Evolutionary conservation across 179 eudicot species (phyloP), one percentile per base, ranked within the genome.

Genomic region (Amaranthus tricolor): DNA sequence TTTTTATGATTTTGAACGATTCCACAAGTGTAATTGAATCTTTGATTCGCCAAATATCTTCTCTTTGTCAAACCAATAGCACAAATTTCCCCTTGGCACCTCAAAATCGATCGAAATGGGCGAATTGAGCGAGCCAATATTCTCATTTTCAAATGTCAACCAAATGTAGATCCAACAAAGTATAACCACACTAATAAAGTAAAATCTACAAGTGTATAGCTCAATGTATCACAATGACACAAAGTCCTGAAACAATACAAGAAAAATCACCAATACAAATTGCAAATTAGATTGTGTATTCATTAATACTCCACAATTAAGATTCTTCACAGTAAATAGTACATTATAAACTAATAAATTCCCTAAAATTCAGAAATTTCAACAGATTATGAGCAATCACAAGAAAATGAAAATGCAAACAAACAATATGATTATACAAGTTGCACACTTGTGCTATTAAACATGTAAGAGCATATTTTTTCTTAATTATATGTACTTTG

Each of bases 81-180:
- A 48, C 64, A 50, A 16, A 57, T 52, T 43, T 68, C 82, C 59
- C 78, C 83, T 72, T 47, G 72, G 77, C 58, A 80, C 78, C 80
- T 80, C 72, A 83, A 75, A 68, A 76, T 80, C 66, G 88, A 78
- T 77, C 59, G 79, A 76, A 80, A 74, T 62, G 69, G 86, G 71
- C 86, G 69, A 69, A 75, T 53, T 11, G 85, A 75, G 15, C 81
- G 88, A 68, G 84, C 71, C 71, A 87, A 53, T 20, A 67, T 62
- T 75, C 92, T 86, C 96, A 93, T 91, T 70, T 77, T 81, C 68
- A 66, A 68, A 56, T 53, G 72, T 68, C 71, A 65, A 40, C 44
- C 11, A 71, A 66, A 17, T 58, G 19, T 21, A 70, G 50, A 54
- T 31, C 44, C 24, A 75, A 72, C 56, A 74, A 70, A 24, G 65